phyloP scores from a whole-genome alignment of 2,329 filamentous ascomycete species.

The Metarhizium brunneum region DNA sequence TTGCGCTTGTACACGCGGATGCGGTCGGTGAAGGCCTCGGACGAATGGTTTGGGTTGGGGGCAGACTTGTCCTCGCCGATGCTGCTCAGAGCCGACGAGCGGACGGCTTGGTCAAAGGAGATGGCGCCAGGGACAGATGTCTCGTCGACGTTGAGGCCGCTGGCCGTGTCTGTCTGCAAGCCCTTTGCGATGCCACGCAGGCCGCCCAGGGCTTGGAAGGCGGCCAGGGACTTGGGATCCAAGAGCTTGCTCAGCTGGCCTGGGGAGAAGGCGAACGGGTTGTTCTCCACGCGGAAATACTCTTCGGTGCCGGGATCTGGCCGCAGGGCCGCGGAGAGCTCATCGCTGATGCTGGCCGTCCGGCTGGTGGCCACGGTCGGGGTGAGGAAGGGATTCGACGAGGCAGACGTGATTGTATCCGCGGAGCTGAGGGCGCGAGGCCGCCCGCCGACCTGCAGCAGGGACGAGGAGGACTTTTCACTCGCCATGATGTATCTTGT shows the following conservation, averaged over 20 bases:
- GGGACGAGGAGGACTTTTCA: slow-evolving; percentile 1
- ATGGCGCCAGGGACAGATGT: slow-evolving; percentile 51
- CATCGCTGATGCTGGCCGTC: slow-evolving; percentile 11
- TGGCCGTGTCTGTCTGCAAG: slow-evolving; percentile 52
- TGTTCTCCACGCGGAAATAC: slow-evolving; percentile 63
- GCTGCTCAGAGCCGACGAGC: neutral
- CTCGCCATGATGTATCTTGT: no score
- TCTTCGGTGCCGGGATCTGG: slow-evolving; percentile 64
- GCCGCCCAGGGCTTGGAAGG: slow-evolving; percentile 68
- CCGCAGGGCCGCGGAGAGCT: slow-evolving; percentile 46
- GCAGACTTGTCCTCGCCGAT: slow-evolving; percentile 8
- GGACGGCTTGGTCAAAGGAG: slow-evolving; percentile 52
- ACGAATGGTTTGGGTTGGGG: slow-evolving; percentile 12
- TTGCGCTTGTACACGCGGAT: slow-evolving; percentile 35
- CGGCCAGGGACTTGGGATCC: slow-evolving; percentile 68
- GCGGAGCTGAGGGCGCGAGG: slow-evolving; percentile 10
- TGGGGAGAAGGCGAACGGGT: slow-evolving; percentile 75
- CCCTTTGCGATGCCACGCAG: slow-evolving; percentile 65
- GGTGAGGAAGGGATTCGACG: slow-evolving; percentile 17
- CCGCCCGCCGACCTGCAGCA: slow-evolving; percentile 6
- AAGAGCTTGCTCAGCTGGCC: slow-evolving; percentile 72
- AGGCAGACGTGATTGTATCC: slow-evolving; percentile 10
- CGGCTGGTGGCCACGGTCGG: slow-evolving; percentile 9
- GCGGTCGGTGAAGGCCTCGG: slow-evolving; percentile 16
- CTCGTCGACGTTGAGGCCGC: slow-evolving; percentile 65